Conservation (phyloP, 345 rosid genomes). For the Euphorbia peplus region DNA sequence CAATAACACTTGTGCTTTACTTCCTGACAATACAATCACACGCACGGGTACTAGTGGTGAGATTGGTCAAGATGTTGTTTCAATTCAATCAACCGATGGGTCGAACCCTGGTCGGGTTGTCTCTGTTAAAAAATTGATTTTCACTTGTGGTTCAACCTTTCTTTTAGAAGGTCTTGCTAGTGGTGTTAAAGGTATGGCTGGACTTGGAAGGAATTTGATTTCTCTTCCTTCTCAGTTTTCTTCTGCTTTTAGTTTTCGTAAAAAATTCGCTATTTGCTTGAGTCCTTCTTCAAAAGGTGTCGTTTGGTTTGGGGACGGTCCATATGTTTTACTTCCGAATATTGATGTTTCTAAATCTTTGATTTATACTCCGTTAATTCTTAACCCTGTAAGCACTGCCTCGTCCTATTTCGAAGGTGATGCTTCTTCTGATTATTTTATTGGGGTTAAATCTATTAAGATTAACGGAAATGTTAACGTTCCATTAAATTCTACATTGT, state of each 20-base stretch:
- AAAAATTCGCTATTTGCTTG: conserved; percentile 21
- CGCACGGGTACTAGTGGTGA: neutral
- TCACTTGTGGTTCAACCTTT: too few species aligned
- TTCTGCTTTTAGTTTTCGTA: conserved; percentile 7
- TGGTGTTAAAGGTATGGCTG: conserved; percentile 14
- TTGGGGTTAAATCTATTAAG: conserved; percentile 45
- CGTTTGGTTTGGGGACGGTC: conserved; percentile 55
- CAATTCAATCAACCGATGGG: too few species aligned
- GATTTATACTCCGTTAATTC: conserved; percentile 46
- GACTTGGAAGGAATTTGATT: conserved; percentile 7
- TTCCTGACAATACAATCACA: conserved; percentile 5
- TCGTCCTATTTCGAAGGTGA: conserved; percentile 38
- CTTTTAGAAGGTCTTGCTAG: too few species aligned
- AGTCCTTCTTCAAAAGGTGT: conserved; percentile 42
- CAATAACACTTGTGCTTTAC: conserved; percentile 14
- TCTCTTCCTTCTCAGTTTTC: conserved; percentile 22
- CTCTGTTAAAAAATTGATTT: neutral
- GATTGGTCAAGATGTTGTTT: neutral
- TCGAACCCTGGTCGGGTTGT: neutral
- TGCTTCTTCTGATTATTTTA: conserved; percentile 63
- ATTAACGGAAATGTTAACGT: conserved; percentile 31
- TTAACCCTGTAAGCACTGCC: conserved; percentile 59
- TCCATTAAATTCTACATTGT: conserved; percentile 37
- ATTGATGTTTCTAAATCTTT: conserved; percentile 44
- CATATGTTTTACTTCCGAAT: conserved; percentile 53